Percentiles rank a stretch among this genome's conserved stretches.
Conservation (phyloP, 1,284 basidiomycete species). For the Ceratobasidium sp. region DNA sequence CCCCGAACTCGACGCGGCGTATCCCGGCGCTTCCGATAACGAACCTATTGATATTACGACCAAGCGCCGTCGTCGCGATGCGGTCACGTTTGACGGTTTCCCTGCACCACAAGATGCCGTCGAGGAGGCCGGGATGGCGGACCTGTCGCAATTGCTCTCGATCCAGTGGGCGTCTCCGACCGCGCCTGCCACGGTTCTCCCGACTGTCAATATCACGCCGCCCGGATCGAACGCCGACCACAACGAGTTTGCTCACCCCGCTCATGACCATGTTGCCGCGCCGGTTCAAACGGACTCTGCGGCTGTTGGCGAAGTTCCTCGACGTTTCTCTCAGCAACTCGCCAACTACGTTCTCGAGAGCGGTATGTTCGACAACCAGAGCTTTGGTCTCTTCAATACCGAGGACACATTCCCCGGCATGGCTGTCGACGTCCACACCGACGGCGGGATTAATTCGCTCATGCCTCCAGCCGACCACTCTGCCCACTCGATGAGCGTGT, state of each 20-base stretch:
- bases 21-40: slow-evolving; percentile 4
- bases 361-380: slow-evolving; percentile 36
- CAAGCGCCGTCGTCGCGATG: slow-evolving; percentile 41
- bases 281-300: neutral
- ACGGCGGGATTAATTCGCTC: slow-evolving; percentile 3
- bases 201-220: slow-evolving; percentile 12
- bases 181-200: neutral
- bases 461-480: slow-evolving; percentile 10
- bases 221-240: slow-evolving; percentile 1
- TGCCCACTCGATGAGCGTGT: slow-evolving; percentile 17
- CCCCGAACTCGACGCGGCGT: neutral
- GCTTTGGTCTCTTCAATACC: slow-evolving; percentile 18
- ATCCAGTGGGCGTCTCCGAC: slow-evolving; percentile 43
- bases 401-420: slow-evolving; percentile 37
- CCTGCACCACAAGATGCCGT: slow-evolving; percentile 1
- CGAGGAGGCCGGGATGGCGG: slow-evolving; percentile 20
- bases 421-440: slow-evolving; percentile 26
- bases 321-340: slow-evolving; percentile 36
- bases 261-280: neutral
- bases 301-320: slow-evolving; percentile 15
- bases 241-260: slow-evolving; percentile 28
- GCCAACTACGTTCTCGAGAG: slow-evolving; percentile 30
- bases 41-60: neutral
- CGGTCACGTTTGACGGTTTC: slow-evolving; percentile 37
- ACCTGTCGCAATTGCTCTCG: slow-evolving; percentile 32